Evolutionary conservation across 2,329 filamentous ascomycete species (phyloP).

Genomic region (Aureobasidium sp.): DNA sequence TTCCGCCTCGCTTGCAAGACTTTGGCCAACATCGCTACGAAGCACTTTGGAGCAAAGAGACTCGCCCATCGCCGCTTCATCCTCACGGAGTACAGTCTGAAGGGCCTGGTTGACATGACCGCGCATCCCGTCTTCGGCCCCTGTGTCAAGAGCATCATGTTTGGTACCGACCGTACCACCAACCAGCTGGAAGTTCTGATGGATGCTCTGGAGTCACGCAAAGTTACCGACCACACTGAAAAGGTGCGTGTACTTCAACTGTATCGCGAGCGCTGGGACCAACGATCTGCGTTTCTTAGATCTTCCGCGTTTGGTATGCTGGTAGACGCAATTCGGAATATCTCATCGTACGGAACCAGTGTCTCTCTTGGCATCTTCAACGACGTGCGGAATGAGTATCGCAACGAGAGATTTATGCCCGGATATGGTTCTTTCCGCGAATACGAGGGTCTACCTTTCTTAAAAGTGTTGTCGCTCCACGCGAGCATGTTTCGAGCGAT

Average conservation of each 20-base stretch:
- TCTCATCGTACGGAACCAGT: not conserved
- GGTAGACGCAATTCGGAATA: not conserved
- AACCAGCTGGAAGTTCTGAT: not conserved
- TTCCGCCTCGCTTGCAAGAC: not conserved
- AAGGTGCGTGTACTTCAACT: not conserved
- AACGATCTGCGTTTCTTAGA: not conserved
- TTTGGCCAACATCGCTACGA: not conserved
- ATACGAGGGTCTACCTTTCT: not conserved
- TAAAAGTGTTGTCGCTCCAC: not conserved
- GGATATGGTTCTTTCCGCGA: not conserved
- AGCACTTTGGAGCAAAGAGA: not conserved
- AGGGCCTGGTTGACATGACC: not conserved
- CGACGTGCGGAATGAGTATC: not conserved
- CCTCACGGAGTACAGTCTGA: not conserved
- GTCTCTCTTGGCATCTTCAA: not conserved
- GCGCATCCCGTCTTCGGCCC: not conserved
- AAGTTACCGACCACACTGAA: not conserved
- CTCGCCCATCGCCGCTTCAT: not conserved
- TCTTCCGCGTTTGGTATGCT: not conserved
- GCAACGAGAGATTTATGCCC: not conserved
- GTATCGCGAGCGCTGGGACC: not conserved
- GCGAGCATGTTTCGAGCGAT: not conserved
- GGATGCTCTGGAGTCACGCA: not conserved
- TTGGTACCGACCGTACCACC: not conserved
- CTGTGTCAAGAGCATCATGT: not conserved